Evolutionary conservation across 805 yeast species (phyloP), one percentile per base, ranked within the genome.

Genomic region (Candida wancherniae): DNA sequence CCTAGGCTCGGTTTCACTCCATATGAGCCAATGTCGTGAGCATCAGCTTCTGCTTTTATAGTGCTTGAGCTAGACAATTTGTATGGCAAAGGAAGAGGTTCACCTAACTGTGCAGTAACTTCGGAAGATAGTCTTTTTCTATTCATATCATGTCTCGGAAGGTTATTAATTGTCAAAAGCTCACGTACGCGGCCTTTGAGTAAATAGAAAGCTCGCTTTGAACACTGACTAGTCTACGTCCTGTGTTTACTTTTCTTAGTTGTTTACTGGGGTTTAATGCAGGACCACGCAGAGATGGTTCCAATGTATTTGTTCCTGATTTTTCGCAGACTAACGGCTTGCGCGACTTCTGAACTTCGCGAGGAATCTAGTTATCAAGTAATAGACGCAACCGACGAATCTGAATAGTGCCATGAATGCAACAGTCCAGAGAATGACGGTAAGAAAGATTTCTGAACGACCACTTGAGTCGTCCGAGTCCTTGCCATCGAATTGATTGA

Each of bases 321-420:
- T 24, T 18, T 9, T 9, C 6, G 19, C 9, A 19, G 25, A 14
- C 18, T 33, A 28, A 22, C 17, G 15, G 19, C 24, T 9, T 12
- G 36, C 20, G 6, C 42, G 36, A 8, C 29, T 45, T 38, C 40
- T 56, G 37, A 61, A 53, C 32, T 43, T 50, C 21, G 47, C 37
- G 13, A 47, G 37, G 24, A 59, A 48, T 39, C 70, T 55, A 37
- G 55, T 58, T 10, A 62, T 31, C 53, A 77, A 62, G 51, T 75
- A 77, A 13, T 61, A 33, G 8, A 62, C 37, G 44, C 79, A 70
- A 6, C 84, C 84, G 28, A 71, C 39, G 37, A 77, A 65, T 24
- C 82, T 51, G 56, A 77, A 67, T 7, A 70, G 51, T 1, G 83
- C 80, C 62, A 77, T 59, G 26, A 75, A 69, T 2, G 82, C 81